Conservation (phyloP, 495 filamentous ascomycete species). For the Hapsidospora chrysogenum region DNA sequence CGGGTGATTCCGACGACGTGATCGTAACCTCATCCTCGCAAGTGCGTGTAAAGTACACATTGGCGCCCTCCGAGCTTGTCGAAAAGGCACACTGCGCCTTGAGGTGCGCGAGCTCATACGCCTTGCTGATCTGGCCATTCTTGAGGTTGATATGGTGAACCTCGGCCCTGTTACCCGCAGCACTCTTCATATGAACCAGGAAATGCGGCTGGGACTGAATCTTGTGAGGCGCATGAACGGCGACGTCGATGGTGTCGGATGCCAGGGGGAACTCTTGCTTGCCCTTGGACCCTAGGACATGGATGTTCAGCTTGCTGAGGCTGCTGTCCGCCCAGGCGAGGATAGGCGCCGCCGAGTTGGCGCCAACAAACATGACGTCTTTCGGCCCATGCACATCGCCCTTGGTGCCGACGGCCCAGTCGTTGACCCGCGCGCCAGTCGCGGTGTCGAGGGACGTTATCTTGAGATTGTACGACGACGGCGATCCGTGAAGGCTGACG, state of each 20-base stretch:
- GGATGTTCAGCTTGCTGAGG: slow-evolving; percentile 53
- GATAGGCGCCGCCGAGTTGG: slow-evolving; percentile 67
- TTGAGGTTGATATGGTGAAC: slow-evolving; percentile 69
- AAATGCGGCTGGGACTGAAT: slow-evolving; percentile 60
- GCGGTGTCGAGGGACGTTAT: slow-evolving; percentile 53
- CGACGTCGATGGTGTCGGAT: slow-evolving; percentile 46
- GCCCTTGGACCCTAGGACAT: slow-evolving; percentile 58
- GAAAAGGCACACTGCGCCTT: slow-evolving; percentile 60
- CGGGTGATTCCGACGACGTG: slow-evolving; percentile 61
- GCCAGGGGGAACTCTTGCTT: slow-evolving; percentile 31
- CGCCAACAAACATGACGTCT: slow-evolving; percentile 63
- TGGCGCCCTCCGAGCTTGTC: slow-evolving; percentile 54
- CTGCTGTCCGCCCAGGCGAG: slow-evolving; percentile 67
- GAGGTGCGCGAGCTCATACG: slow-evolving; percentile 56
- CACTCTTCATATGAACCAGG: slow-evolving; percentile 66
- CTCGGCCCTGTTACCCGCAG: slow-evolving; percentile 57
- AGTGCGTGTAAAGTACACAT: slow-evolving; percentile 76
- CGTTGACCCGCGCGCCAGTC: slow-evolving; percentile 48
- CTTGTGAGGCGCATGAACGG: slow-evolving; percentile 55
- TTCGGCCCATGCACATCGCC: slow-evolving; percentile 48
- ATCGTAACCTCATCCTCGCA: slow-evolving; percentile 54
- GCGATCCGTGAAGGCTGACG: slow-evolving; percentile 53
- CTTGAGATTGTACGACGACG: slow-evolving; percentile 53
- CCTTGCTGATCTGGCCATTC: slow-evolving; percentile 45
- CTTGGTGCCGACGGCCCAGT: slow-evolving; percentile 53